Conservation (phyloP, 495 filamentous ascomycete species). For the Penicillium herquei region DNA sequence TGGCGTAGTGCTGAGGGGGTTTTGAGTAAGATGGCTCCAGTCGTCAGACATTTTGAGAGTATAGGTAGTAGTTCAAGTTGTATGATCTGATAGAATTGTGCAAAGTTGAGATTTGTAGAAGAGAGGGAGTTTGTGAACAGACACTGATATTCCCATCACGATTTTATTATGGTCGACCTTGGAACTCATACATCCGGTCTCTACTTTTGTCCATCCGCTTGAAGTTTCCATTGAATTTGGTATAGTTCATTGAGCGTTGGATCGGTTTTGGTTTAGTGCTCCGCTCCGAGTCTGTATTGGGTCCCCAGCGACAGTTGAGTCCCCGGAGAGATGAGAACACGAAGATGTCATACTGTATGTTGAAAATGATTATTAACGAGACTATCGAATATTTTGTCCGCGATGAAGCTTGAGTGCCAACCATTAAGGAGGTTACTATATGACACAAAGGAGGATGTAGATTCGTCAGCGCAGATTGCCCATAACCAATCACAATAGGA, state of each 20-base stretch:
- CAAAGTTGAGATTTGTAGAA: background rate
- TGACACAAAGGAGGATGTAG: too few relatives aligned
- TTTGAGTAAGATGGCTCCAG: background rate
- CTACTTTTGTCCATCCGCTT: background rate
- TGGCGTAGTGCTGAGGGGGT: background rate
- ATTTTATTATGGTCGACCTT: too few relatives aligned
- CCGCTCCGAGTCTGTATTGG: background rate
- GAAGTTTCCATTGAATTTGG: background rate
- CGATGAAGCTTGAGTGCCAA: too few relatives aligned
- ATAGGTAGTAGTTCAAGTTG: background rate
- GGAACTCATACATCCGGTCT: background rate
- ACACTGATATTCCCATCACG: too few relatives aligned
- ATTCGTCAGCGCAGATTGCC: too few relatives aligned
- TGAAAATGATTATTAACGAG: too few relatives aligned
- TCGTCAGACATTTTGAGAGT: background rate
- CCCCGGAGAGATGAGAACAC: too few relatives aligned
- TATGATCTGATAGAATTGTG: background rate
- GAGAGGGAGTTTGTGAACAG: background rate
- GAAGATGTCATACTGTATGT: too few relatives aligned
- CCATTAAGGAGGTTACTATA: too few relatives aligned
- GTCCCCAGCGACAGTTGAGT: too few relatives aligned
- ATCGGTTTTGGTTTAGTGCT: background rate
- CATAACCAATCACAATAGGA: too few relatives aligned
- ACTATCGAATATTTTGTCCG: too few relatives aligned
- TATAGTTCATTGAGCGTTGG: background rate